Percentiles rank a stretch among this genome's conserved stretches.
Conservation (phyloP, 192 early-diverging fungal genomes). For the Pilobolus umbonatus region DNA sequence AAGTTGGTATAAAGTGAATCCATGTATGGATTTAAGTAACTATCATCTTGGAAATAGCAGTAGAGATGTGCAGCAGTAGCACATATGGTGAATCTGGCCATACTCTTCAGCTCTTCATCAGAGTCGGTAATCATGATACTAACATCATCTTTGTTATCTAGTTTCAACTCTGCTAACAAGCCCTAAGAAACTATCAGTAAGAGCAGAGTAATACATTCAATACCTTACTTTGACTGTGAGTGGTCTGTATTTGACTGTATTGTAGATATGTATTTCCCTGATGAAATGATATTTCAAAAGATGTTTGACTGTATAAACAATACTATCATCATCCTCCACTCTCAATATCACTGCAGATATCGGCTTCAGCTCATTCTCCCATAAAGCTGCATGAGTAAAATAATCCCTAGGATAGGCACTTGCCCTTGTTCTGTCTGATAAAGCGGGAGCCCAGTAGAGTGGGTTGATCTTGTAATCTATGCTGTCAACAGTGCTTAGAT, state of each 20-base stretch:
- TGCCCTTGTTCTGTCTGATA: background rate
- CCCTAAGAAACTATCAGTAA: slow-evolving; percentile 16
- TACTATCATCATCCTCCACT: slow-evolving; percentile 15
- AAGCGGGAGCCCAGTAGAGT: background rate
- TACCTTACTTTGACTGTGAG: slow-evolving; percentile 2
- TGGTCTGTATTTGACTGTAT: slow-evolving; percentile 33
- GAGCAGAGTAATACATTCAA: background rate
- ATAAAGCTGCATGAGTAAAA: slow-evolving; percentile 10
- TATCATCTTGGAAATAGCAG: slow-evolving; percentile 58
- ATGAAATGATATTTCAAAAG: slow-evolving; percentile 50
- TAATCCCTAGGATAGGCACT: slow-evolving; percentile 1
- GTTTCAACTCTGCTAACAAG: too few species aligned
- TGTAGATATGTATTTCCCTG: slow-evolving; percentile 51
- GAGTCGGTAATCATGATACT: slow-evolving; percentile 36
- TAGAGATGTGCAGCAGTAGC: slow-evolving; percentile 43
- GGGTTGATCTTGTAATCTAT: slow-evolving; percentile 3
- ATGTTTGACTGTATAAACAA: slow-evolving; percentile 40
- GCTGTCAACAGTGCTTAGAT: background rate
- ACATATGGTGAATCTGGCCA: slow-evolving; percentile 52
- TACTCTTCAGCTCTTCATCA: slow-evolving; percentile 45
- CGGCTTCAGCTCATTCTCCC: slow-evolving; percentile 23
- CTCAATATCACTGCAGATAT: slow-evolving; percentile 48
- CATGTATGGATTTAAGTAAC: slow-evolving; percentile 46
- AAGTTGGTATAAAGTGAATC: slow-evolving; percentile 57
- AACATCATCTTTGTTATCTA: slow-evolving; percentile 17